These are phyloP conservation scores for Leccinum subfulvum DNA, from an alignment of 1,284 basidiomycete genomes.

Conservation along the genomic window DNA sequence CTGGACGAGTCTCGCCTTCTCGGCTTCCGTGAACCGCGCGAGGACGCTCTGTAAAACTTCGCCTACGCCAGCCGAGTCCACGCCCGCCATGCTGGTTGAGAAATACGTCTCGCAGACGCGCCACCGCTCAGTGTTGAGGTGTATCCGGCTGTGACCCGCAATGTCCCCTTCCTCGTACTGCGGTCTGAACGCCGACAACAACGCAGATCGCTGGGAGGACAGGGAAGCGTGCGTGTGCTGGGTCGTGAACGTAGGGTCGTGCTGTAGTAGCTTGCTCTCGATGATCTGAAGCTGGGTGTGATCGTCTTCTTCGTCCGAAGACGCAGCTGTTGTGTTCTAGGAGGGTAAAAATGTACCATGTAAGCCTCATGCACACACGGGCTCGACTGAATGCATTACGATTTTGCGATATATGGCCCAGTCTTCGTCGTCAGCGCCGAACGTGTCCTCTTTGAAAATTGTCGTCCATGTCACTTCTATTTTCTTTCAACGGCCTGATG, in stretches of 20 bases:
- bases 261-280: constrained; percentile 78
- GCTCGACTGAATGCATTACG: constrained; percentile 43
- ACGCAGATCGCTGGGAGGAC: constrained; percentile 73
- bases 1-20: constrained; percentile 62
- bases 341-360: neutral
- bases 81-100: constrained; percentile 89
- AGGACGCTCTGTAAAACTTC: constrained; percentile 89
- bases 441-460: constrained; percentile 78
- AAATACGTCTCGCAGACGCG: constrained; percentile 94
- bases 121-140: constrained; percentile 92
- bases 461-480: constrained; percentile 7
- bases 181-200: constrained; percentile 83
- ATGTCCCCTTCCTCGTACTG: constrained; percentile 69
- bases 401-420: constrained; percentile 99
- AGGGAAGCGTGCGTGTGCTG: constrained; percentile 78
- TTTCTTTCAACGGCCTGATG: neutral
- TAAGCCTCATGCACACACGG: constrained; percentile 2
- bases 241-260: constrained; percentile 82
- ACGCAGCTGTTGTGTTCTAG: constrained; percentile 81
- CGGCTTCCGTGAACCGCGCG: constrained; percentile 70
- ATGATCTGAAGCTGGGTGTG: constrained; percentile 68
- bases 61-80: constrained; percentile 91
- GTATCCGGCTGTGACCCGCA: constrained; percentile 74
- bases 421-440: constrained; percentile 94
- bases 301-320: constrained; percentile 96